Conservation (phyloP, 164 flowering plant species). For the Platanus orientalis region DNA sequence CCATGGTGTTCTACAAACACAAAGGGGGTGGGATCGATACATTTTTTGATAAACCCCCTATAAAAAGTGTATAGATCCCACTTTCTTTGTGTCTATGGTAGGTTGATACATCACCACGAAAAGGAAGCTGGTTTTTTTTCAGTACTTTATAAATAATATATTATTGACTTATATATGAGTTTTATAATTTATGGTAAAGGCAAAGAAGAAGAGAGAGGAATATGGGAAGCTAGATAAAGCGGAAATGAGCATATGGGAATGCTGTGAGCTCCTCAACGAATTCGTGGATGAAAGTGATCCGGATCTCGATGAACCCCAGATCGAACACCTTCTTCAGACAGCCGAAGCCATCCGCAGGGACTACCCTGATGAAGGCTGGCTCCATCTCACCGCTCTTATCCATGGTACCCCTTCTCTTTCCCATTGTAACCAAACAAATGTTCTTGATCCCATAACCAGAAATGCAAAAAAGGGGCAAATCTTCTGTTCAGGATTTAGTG, state of each 20-base stretch:
- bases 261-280: conserved; percentile 40
- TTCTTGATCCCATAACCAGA: too few relatives aligned
- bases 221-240: conserved; percentile 30
- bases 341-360: conserved; percentile 43
- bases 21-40: too few relatives aligned
- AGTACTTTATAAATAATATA: too few relatives aligned
- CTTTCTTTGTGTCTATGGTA: too few relatives aligned
- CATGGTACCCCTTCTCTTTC: conserved; percentile 23
- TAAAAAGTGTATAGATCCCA: too few relatives aligned
- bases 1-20: too few relatives aligned
- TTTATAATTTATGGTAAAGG: conserved; percentile 13
- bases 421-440: too few relatives aligned
- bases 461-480: too few relatives aligned
- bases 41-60: too few relatives aligned
- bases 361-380: conserved; percentile 44
- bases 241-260: conserved; percentile 42
- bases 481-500: too few relatives aligned
- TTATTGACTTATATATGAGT: neutral
- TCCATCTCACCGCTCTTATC: conserved; percentile 43
- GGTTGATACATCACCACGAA: too few relatives aligned
- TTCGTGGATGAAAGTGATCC: conserved; percentile 44
- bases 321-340: conserved; percentile 37
- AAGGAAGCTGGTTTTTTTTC: too few relatives aligned
- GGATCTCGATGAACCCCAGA: conserved; percentile 44
- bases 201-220: conserved; percentile 29